phyloP scores from a whole-genome alignment of 2,329 filamentous ascomycete species.

The Fusarium anthophilum region DNA sequence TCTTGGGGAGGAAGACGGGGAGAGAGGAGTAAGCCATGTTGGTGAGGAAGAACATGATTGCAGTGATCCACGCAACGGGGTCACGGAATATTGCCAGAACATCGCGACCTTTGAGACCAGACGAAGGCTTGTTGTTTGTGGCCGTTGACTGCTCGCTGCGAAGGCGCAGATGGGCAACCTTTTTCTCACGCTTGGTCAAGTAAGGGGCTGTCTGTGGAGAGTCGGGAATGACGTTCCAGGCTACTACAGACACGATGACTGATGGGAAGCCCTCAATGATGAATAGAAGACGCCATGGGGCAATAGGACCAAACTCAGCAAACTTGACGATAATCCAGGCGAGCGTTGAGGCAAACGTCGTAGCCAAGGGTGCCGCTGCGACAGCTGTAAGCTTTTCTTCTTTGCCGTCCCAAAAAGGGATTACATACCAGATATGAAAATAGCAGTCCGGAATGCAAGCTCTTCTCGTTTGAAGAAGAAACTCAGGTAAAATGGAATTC shows the following conservation, averaged over 20 bases:
- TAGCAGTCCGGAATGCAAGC: slow-evolving; percentile 83
- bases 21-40: slow-evolving; percentile 91
- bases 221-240: slow-evolving; percentile 82
- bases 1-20: slow-evolving; percentile 87
- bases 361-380: slow-evolving; percentile 82
- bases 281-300: slow-evolving; percentile 87
- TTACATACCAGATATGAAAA: slow-evolving; percentile 78
- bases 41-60: slow-evolving; percentile 85
- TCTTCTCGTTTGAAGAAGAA: slow-evolving; percentile 75
- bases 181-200: slow-evolving; percentile 70
- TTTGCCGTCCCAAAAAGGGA: slow-evolving; percentile 8
- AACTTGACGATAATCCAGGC: slow-evolving; percentile 81
- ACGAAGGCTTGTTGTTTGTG: slow-evolving; percentile 27
- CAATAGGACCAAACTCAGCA: slow-evolving; percentile 72
- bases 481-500: slow-evolving; percentile 70
- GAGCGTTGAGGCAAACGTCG: slow-evolving; percentile 78
- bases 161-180: slow-evolving; percentile 76
- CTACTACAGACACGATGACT: slow-evolving; percentile 75
- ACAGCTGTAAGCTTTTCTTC: slow-evolving; percentile 50
- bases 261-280: slow-evolving; percentile 87
- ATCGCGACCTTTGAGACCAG: slow-evolving; percentile 63
- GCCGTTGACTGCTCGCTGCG: slow-evolving; percentile 56
- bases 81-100: slow-evolving; percentile 58
- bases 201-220: slow-evolving; percentile 73
- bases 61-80: slow-evolving; percentile 70